Conservation (phyloP, 257 asterid genomes). For the Fraxinus cuspidata region DNA sequence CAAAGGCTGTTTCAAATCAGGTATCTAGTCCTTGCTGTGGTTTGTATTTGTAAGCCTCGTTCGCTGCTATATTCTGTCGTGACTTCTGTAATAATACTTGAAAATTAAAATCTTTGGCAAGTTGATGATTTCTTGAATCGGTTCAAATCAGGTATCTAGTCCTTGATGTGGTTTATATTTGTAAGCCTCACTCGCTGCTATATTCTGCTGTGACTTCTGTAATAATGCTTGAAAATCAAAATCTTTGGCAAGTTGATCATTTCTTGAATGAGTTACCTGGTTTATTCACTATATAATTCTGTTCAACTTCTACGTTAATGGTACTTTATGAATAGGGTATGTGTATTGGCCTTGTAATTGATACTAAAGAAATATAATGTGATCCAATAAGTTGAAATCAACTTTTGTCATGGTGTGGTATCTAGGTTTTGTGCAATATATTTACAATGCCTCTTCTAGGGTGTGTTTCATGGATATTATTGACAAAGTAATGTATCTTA, state of each 20-base stretch:
- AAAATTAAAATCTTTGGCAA: not conserved
- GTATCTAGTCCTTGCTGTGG: slow-evolving; percentile 26
- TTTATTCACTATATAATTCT: too few species aligned
- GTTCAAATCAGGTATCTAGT: too few species aligned
- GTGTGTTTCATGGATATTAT: too few species aligned
- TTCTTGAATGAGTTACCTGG: not conserved
- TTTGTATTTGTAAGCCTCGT: not conserved
- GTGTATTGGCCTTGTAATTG: not conserved
- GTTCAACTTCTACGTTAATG: not conserved
- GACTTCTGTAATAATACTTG: not conserved
- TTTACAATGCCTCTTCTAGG: not conserved
- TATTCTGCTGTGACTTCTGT: not conserved
- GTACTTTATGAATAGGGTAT: not conserved
- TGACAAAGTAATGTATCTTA: too few species aligned
- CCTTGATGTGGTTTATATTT: not conserved
- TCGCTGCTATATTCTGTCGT: not conserved
- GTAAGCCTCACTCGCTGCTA: not conserved
- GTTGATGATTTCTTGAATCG: not conserved
- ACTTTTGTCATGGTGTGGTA: not conserved
- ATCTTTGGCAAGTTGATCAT: not conserved
- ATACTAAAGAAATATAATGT: not conserved
- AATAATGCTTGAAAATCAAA: not conserved
- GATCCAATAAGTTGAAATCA: not conserved
- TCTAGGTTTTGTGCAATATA: not conserved
- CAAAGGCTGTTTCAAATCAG: slow-evolving; percentile 90